A percentile compares a stretch with the other conserved stretches of the same genome.
phyloP scores from a whole-genome alignment of 164 flowering plant genomes.

The Sextonia rubra region DNA sequence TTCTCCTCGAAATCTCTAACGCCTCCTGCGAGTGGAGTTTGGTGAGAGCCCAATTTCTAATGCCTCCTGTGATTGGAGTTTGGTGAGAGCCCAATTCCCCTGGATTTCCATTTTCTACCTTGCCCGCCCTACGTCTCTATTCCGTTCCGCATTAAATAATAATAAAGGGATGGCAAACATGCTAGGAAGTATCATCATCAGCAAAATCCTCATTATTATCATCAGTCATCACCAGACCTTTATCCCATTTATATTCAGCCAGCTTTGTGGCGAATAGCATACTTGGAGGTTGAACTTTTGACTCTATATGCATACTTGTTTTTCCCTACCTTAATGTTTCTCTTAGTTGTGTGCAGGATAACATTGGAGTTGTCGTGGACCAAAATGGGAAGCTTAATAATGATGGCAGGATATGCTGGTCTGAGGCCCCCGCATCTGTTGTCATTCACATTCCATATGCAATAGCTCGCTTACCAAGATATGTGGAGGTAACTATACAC shows the following conservation, averaged over 20 bases:
- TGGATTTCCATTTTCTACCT: too few species aligned
- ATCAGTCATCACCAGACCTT: background rate
- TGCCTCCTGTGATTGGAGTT: too few species aligned
- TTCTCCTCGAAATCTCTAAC: too few species aligned
- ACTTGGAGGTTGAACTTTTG: background rate
- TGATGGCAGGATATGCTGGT: slow-evolving; percentile 95
- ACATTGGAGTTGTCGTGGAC: slow-evolving; percentile 92
- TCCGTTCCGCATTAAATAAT: too few species aligned
- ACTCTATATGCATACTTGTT: background rate
- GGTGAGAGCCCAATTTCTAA: too few species aligned
- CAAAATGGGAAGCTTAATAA: slow-evolving; percentile 94
- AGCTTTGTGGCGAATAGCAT: too few species aligned
- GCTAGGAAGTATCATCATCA: background rate
- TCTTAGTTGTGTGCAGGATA: slow-evolving; percentile 52
- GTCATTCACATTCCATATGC: slow-evolving; percentile 83
- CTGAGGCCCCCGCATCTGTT: slow-evolving; percentile 80
- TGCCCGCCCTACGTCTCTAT: too few species aligned
- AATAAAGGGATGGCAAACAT: too few species aligned
- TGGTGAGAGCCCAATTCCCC: too few species aligned
- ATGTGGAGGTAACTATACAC: slow-evolving; percentile 63
- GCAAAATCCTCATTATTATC: background rate
- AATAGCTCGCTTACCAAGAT: slow-evolving; percentile 79
- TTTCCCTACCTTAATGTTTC: background rate
- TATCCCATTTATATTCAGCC: background rate
- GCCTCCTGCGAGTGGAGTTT: too few species aligned